These are phyloP conservation scores for Aspergillus brunneoviolaceus DNA, from an alignment of 2,329 filamentous ascomycete genomes.

Conservation along the genomic window DNA sequence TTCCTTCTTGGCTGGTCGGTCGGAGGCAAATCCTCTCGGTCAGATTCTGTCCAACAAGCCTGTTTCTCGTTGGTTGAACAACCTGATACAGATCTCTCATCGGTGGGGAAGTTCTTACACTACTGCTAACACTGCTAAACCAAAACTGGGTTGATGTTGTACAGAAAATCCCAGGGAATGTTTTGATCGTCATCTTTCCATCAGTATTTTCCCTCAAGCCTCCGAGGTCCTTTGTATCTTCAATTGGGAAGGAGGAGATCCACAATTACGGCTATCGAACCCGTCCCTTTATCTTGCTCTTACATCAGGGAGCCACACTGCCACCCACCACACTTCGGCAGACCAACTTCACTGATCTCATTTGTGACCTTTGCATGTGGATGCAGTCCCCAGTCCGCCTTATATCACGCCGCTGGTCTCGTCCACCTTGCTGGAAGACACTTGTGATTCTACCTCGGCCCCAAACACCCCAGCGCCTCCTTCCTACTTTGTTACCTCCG, in stretches of 20 bases:
- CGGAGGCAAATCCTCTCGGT: neutral
- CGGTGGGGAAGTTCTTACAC: neutral
- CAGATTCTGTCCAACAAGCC: neutral
- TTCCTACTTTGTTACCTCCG: constrained; percentile 16
- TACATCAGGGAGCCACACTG: constrained; percentile 20
- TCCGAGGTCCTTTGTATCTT: constrained; percentile 3
- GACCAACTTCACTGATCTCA: neutral
- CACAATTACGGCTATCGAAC: constrained; percentile 22
- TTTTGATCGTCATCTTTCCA: constrained; percentile 8
- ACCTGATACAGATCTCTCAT: neutral
- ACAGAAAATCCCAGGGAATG: neutral
- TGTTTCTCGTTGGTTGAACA: neutral
- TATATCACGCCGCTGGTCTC: constrained; percentile 23
- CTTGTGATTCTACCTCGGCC: constrained; percentile 30
- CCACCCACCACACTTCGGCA: neutral
- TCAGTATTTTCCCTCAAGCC: neutral
- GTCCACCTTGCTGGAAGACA: constrained; percentile 24
- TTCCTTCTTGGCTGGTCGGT: neutral
- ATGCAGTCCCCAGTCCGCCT: constrained; percentile 20
- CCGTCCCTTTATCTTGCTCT: constrained; percentile 17
- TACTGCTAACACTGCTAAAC: neutral
- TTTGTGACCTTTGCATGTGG: constrained; percentile 17
- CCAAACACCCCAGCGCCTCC: constrained; percentile 24
- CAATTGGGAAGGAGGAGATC: constrained; percentile 15
- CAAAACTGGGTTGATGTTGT: neutral